Base-by-base conservation (phyloP, 2,329 filamentous ascomycete genomes). In the Trichoderma citrinoviride region DNA sequence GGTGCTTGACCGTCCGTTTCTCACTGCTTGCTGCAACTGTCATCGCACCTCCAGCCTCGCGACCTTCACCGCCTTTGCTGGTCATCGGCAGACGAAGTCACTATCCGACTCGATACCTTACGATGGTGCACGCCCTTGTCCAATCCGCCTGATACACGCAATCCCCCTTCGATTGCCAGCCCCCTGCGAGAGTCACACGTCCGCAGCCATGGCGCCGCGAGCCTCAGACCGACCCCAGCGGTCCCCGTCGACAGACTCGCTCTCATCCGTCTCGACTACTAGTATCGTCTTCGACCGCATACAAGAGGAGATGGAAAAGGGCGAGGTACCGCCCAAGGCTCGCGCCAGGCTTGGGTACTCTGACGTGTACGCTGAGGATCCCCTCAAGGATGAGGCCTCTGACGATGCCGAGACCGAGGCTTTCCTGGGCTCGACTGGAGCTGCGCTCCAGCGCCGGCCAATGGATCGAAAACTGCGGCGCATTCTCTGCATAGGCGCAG, bases 241-340 rank as follows among this genome's bases (percentile, higher is more conserved):
- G 46, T 73, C 74, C 54, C 66, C 65, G 52, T 86, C 85, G 61
- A 77, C 77, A 71, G 84, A 83, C 67, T 92, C 91, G 3, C 76
- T 85, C 52, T 91, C 90, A n/a, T 90, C 89, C 46, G 88, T 87
- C n/a, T 95, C 91, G 40, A 94, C 91, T 12, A 93, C 90, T 4
- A 94, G 91, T 71, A 82, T 95, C 15, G 86, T 95, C 61, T 91
- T 95, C 73, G 91, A 95, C 69, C 87, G 89, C 68, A 83, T 94
- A 69, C 84, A 86, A 71, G 88, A 91, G 73, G 73, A 81, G 75
- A 72, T 69, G 65, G 76, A 79, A 65, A 77, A 77, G 70, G 69
- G 73, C 19, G 61, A 65, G 2, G 64, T 23, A 10, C 40, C 33
- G 55, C 68, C 55, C 70, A 70, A 43, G 64, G 70, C 61, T 66